Percentiles rank a stretch among this genome's conserved stretches.
Evolutionary conservation across 2,329 filamentous ascomycete genomes (phyloP).

Genomic region (Aspergillus sp.): DNA sequence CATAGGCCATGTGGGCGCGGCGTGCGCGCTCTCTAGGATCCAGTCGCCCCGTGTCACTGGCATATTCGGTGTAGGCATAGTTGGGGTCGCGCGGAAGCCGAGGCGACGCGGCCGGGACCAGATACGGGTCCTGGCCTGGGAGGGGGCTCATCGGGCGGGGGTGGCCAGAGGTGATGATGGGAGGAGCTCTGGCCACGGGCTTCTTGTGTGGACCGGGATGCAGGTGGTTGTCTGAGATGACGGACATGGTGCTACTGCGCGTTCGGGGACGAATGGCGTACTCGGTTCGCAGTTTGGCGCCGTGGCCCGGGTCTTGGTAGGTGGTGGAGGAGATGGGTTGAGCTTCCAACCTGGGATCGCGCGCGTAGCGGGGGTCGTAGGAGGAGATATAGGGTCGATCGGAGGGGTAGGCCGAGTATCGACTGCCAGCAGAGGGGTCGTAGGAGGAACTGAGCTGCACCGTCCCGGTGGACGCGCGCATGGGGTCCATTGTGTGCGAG

Average conservation of each 20-base stretch:
- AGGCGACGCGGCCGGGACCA: constrained; percentile 31
- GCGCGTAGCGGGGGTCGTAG: constrained; percentile 26
- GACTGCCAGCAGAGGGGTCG: constrained; percentile 30
- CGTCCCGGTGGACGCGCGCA: constrained; percentile 42
- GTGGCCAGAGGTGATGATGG: constrained; percentile 28
- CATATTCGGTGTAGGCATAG: constrained; percentile 34
- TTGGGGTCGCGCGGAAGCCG: constrained; percentile 30
- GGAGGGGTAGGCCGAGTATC: constrained; percentile 33
- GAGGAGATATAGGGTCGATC: constrained; percentile 28
- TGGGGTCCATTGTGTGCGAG: constrained; percentile 34
- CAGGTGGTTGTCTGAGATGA: constrained; percentile 24
- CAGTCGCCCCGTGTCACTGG: constrained; percentile 35
- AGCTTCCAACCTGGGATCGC: constrained; percentile 30
- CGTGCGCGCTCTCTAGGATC: constrained; percentile 19
- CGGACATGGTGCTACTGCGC: constrained; percentile 35
- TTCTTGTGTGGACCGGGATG: constrained; percentile 27
- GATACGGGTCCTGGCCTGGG: constrained; percentile 32
- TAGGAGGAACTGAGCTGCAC: constrained; percentile 34
- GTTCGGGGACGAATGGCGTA: constrained; percentile 38
- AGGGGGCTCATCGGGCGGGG: constrained; percentile 34
- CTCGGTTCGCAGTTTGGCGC: constrained; percentile 35
- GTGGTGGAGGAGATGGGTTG: constrained; percentile 33
- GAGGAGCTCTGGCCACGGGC: constrained; percentile 25
- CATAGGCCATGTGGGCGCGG: constrained; percentile 21
- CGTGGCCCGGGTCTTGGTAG: constrained; percentile 29